Evolutionary conservation across 2,329 filamentous ascomycete species (phyloP).

Genomic region (Xylaria sp.): DNA sequence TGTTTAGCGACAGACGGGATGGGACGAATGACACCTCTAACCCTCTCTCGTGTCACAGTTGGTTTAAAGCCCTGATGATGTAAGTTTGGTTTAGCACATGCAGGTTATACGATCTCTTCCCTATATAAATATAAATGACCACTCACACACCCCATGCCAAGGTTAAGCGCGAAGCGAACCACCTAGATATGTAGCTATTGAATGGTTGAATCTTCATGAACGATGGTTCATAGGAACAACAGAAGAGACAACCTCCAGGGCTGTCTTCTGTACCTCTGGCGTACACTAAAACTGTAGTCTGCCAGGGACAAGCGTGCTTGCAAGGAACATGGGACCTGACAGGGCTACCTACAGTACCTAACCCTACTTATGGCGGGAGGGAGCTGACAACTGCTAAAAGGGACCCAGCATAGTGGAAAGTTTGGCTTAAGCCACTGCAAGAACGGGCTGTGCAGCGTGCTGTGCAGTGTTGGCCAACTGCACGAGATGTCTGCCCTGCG

Average conservation of each 20-base stretch:
- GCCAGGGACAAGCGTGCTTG: slow-evolving; percentile 13
- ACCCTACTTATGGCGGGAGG: background rate
- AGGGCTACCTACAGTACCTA: background rate
- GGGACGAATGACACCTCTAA: slow-evolving; percentile 3
- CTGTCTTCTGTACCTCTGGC: too few species aligned
- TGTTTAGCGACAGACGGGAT: slow-evolving; percentile 30
- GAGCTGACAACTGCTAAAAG: slow-evolving; percentile 6
- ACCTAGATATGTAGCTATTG: background rate
- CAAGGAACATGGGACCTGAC: slow-evolving; percentile 21
- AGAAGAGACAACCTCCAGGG: too few species aligned
- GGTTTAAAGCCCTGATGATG: slow-evolving; percentile 15
- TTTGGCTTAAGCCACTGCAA: background rate
- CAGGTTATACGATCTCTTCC: background rate
- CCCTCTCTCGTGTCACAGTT: slow-evolving; percentile 35
- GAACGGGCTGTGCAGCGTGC: slow-evolving; percentile 17
- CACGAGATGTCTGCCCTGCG: slow-evolving; percentile 26
- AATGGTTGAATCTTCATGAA: background rate
- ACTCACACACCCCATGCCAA: background rate
- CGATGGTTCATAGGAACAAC: background rate
- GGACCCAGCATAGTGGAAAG: background rate
- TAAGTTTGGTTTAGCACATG: slow-evolving; percentile 13
- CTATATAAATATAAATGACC: too few species aligned
- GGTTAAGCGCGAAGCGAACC: background rate
- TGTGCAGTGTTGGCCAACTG: background rate
- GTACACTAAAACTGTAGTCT: background rate